phyloP scores from a whole-genome alignment of 345 rosid genomes.

The Euphorbia lathyris region DNA sequence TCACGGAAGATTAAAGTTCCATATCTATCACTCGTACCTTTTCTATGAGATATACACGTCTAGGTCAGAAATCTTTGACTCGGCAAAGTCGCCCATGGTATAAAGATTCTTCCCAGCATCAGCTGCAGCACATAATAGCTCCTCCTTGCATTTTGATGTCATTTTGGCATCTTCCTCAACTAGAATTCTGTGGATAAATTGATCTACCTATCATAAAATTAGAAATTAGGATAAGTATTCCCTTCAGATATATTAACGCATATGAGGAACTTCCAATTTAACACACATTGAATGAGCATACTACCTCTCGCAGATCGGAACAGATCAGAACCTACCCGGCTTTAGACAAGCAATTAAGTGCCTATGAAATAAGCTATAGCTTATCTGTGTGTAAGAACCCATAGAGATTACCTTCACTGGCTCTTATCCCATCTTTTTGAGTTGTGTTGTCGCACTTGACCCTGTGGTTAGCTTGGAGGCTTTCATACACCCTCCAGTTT shows the following conservation, averaged over 20 bases:
- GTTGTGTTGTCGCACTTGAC: too few species aligned
- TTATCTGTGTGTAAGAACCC: too few species aligned
- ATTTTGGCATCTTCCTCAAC: constrained; percentile 26
- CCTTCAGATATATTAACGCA: neutral
- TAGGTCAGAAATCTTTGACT: constrained; percentile 24
- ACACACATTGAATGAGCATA: neutral
- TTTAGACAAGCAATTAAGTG: too few species aligned
- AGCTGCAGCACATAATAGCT: constrained; percentile 14
- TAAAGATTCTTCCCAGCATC: constrained; percentile 20
- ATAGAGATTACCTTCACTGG: too few species aligned
- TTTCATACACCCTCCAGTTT: too few species aligned
- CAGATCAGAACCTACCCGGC: too few species aligned
- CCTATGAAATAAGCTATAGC: too few species aligned
- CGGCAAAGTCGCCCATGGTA: constrained; percentile 21
- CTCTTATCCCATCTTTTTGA: too few species aligned
- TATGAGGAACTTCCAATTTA: neutral
- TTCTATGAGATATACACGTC: constrained; percentile 19
- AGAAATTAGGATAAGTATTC: neutral
- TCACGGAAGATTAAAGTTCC: constrained; percentile 3
- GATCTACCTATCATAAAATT: constrained; percentile 21
- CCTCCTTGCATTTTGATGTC: constrained; percentile 13
- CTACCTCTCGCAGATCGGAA: too few species aligned
- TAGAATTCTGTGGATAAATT: constrained; percentile 26
- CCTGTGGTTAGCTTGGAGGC: too few species aligned
- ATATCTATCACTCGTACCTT: constrained; percentile 13